Evolutionary conservation across 2,329 filamentous ascomycete species (phyloP).

Genomic region (Claviceps humidiphila): DNA sequence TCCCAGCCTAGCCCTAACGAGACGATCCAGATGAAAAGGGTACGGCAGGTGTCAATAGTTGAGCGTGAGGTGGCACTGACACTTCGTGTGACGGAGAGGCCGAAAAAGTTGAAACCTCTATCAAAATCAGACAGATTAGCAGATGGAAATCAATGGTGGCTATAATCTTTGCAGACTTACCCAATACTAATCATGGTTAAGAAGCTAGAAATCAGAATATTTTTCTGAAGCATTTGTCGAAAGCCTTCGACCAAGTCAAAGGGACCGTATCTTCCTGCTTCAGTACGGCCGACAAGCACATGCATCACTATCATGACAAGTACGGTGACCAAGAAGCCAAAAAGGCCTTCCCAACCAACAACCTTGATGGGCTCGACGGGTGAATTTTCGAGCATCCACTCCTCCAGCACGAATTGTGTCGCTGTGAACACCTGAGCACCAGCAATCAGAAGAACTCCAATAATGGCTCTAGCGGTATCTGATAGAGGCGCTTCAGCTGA

Average conservation of each 20-base stretch:
- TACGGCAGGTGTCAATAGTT: constrained; percentile 94
- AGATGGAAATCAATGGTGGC: background rate
- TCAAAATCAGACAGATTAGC: constrained; percentile 10
- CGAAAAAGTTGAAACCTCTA: constrained; percentile 98
- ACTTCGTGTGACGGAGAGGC: constrained; percentile 75
- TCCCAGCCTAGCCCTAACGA: constrained; percentile 92
- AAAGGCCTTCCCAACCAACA: constrained; percentile 92
- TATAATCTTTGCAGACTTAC: constrained; percentile 29
- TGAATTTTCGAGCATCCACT: constrained; percentile 66
- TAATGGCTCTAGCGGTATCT: constrained; percentile 40
- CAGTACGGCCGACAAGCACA: constrained; percentile 59
- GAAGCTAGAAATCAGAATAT: constrained; percentile 64
- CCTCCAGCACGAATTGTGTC: constrained; percentile 89
- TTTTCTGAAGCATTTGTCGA: constrained; percentile 57
- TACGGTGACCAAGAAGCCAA: constrained; percentile 72
- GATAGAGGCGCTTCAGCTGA: constrained; percentile 26
- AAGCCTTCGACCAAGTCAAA: constrained; percentile 85
- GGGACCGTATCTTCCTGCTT: constrained; percentile 62
- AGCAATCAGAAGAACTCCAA: constrained; percentile 84
- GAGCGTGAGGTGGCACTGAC: constrained; percentile 89
- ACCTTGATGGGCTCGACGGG: constrained; percentile 68
- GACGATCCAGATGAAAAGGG: constrained; percentile 95
- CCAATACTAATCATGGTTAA: constrained; percentile 97
- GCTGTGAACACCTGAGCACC: constrained; percentile 94
- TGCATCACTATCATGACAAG: constrained; percentile 72